Evolutionary conservation across 768 basidiomycete species (phyloP), one percentile per base, ranked within the genome.

Genomic region (Pulveroboletus sp.): DNA sequence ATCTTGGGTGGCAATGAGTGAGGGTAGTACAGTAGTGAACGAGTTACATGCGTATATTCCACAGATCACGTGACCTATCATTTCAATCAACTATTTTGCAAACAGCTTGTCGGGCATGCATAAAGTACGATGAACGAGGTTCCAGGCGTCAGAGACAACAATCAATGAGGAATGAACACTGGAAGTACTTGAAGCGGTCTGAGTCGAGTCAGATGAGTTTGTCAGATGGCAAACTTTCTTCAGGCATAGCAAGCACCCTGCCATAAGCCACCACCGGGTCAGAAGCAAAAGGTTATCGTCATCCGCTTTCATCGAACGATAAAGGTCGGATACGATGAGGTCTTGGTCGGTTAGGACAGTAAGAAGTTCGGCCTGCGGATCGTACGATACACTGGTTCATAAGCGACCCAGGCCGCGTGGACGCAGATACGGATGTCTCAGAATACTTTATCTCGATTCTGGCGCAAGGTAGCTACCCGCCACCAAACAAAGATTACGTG

Each of bases 401-500:
- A 33, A 28, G 26, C 18, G 9, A 40, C 28, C 27, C 32, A 35
- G 36, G 14, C 17, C 41, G 36, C 14, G 6, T n/a, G 31, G 33
- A 35, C 10, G 15, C 14, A 6, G 1, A 26, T 49, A 38, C 6
- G 26, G 21, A 26, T 32, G 17, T 32, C 44, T 35, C 15, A 24
- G 35, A 10, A 36, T 14, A 43, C 10, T 26, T 38, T 60, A 82
- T 66, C 79, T 73, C 45, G 71, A 64, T 50, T 86, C 86, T 1
- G 81, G 75, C 18, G 85, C 71, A 37, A 82, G 71, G 63, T 84
- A 86, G 38, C 76, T 76, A 6, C 95, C 95, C 15, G 88, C 86
- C 39, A 88, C 90, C 49, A 98, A 71, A 67, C 92, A 94, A 31
- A 99, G 77, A 68, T 99, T 99, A 13, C 95, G 81, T 27, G 93